These are phyloP conservation scores for Trichoderma harzianum DNA, from an alignment of 2,329 filamentous ascomycete genomes.

Conservation along the genomic window DNA sequence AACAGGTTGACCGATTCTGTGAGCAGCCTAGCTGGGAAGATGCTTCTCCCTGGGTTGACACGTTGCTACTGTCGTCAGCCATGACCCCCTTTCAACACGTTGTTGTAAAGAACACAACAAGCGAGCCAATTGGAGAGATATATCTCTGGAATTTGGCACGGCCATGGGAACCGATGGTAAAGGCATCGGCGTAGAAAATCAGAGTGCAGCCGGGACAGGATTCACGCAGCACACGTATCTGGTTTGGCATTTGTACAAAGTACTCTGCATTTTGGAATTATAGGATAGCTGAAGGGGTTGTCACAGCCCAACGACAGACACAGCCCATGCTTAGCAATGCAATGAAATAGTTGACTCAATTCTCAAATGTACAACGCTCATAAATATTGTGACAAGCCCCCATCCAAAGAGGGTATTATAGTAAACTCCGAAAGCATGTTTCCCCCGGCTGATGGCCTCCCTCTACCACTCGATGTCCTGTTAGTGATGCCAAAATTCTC, in stretches of 20 bases:
- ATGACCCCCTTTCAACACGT: slow-evolving; percentile 34
- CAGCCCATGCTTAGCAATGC: neutral
- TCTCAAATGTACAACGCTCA: slow-evolving; percentile 16
- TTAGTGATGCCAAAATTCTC: slow-evolving; percentile 23
- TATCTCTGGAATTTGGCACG: slow-evolving; percentile 41
- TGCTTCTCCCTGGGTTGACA: slow-evolving; percentile 28
- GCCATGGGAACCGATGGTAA: slow-evolving; percentile 45
- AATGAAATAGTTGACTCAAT: neutral
- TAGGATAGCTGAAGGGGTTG: neutral
- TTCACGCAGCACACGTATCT: neutral
- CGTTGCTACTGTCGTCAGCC: slow-evolving; percentile 11
- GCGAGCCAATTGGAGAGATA: slow-evolving; percentile 34
- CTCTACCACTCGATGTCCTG: neutral
- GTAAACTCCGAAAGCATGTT: slow-evolving; percentile 12
- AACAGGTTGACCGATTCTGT: slow-evolving; percentile 35
- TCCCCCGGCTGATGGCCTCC: neutral
- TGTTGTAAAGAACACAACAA: slow-evolving; percentile 35
- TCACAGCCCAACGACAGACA: neutral
- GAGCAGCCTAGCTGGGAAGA: slow-evolving; percentile 29
- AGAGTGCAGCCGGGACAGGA: neutral
- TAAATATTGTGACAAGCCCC: slow-evolving; percentile 15
- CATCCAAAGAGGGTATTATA: slow-evolving; percentile 7
- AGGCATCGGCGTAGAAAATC: slow-evolving; percentile 31
- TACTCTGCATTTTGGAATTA: neutral
- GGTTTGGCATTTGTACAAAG: neutral